phyloP scores from a whole-genome alignment of 2,329 filamentous ascomycete genomes.

The Huntiella savannae region DNA sequence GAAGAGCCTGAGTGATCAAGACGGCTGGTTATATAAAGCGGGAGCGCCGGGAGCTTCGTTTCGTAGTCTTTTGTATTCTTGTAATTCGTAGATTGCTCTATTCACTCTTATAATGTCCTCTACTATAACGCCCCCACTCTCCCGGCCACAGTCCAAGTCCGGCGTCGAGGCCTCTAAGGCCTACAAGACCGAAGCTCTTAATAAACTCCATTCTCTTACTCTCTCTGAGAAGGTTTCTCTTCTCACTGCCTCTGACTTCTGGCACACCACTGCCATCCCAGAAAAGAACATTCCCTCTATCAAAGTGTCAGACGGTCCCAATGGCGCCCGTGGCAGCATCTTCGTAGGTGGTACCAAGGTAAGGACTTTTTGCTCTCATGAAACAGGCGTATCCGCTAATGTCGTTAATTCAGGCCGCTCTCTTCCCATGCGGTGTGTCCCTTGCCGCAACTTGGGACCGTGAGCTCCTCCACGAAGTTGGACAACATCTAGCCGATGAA shows the following conservation, averaged over 20 bases:
- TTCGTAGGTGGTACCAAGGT: conserved; percentile 50
- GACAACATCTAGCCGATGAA: conserved; percentile 52
- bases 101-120: too few species aligned
- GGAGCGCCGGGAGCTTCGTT: too few species aligned
- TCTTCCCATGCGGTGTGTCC: conserved; percentile 63
- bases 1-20: too few species aligned
- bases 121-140: too few species aligned
- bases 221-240: conserved; percentile 43
- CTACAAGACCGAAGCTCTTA: background rate
- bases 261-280: conserved; percentile 46
- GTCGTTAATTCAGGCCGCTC: conserved; percentile 36
- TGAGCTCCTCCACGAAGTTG: conserved; percentile 48
- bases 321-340: conserved; percentile 47
- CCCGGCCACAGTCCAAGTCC: background rate
- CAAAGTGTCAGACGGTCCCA: conserved; percentile 51
- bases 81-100: too few species aligned
- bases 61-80: too few species aligned
- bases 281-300: conserved; percentile 44
- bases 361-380: conserved; percentile 12
- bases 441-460: conserved; percentile 66
- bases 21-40: too few species aligned
- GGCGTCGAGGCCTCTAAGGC: background rate
- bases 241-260: conserved; percentile 45
- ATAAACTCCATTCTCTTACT: conserved; percentile 20
- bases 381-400: conserved; percentile 7